Evolutionary conservation across 202 grass and related monocot species (phyloP).

Genomic region (Zoysia matrella): DNA sequence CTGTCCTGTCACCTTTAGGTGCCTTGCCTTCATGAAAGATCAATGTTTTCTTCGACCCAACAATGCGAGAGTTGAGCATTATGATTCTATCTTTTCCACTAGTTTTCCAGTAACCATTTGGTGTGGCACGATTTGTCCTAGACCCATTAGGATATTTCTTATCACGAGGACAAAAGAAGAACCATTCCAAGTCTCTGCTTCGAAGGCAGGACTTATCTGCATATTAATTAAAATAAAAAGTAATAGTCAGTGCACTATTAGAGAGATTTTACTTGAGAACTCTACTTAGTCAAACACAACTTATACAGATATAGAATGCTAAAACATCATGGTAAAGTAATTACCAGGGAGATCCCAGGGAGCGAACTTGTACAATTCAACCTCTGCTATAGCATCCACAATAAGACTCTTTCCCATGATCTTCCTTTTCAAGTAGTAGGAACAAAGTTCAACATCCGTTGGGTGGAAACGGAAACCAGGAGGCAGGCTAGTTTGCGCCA

Average conservation of each 20-base stretch:
- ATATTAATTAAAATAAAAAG: conserved; percentile 5
- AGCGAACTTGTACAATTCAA: conserved; percentile 88
- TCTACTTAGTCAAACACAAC: background rate
- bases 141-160: conserved; percentile 92
- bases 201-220: conserved; percentile 71
- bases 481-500: conserved; percentile 68
- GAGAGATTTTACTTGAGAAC: background rate
- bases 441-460: conserved; percentile 87
- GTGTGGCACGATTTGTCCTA: conserved; percentile 74
- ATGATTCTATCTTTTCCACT: conserved; percentile 87
- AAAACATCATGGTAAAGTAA: conserved; percentile 6
- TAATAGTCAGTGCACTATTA: background rate
- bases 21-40: conserved; percentile 93
- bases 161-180: conserved; percentile 85
- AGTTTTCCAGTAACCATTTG: conserved; percentile 93
- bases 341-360: conserved; percentile 98
- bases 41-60: conserved; percentile 87
- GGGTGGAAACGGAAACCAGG: conserved; percentile 93
- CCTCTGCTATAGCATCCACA: conserved; percentile 72
- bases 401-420: conserved; percentile 69
- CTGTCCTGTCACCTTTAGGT: conserved; percentile 73
- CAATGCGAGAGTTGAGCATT: conserved; percentile 57
- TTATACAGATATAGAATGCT: background rate
- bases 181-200: conserved; percentile 95
- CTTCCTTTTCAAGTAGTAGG: conserved; percentile 92